These are phyloP conservation scores for Paraphoma chrysanthemicola DNA, from an alignment of 2,329 filamentous ascomycete genomes.

Conservation along the genomic window DNA sequence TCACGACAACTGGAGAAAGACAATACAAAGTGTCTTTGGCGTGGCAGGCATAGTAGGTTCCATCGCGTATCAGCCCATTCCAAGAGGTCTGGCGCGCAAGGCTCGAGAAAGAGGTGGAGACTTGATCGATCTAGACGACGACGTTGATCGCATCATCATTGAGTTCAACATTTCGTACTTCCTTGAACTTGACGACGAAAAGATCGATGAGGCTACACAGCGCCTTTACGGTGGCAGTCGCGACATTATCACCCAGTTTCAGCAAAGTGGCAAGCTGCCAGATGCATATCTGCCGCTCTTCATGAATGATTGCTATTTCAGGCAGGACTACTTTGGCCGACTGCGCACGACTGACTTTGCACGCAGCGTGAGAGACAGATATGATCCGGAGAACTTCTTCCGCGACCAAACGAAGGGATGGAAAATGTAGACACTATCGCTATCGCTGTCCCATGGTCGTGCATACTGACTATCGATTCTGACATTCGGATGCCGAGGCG, in stretches of 20 bases:
- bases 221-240: conserved; percentile 46
- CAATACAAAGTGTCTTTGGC: conserved; percentile 16
- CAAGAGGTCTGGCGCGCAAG: conserved; percentile 27
- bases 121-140: conserved; percentile 49
- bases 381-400: conserved; percentile 52
- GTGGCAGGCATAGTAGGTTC: conserved; percentile 31
- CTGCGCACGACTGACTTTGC: conserved; percentile 43
- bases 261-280: conserved; percentile 44
- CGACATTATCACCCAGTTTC: conserved; percentile 43
- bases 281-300: conserved; percentile 54
- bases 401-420: conserved; percentile 51
- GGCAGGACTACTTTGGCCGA: conserved; percentile 54
- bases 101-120: conserved; percentile 33
- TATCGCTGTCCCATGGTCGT: not conserved
- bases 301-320: conserved; percentile 55
- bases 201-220: conserved; percentile 48
- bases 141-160: conserved; percentile 52
- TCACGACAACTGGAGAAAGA: conserved; percentile 33
- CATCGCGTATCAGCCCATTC: conserved; percentile 39
- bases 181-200: conserved; percentile 40
- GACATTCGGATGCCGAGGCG: conserved; percentile 4
- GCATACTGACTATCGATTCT: conserved; percentile 9
- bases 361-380: conserved; percentile 41
- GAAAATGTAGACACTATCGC: conserved; percentile 31
- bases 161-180: conserved; percentile 52